phyloP scores from a whole-genome alignment of 139 green algal species.

The Chlamydomonas incerta region DNA sequence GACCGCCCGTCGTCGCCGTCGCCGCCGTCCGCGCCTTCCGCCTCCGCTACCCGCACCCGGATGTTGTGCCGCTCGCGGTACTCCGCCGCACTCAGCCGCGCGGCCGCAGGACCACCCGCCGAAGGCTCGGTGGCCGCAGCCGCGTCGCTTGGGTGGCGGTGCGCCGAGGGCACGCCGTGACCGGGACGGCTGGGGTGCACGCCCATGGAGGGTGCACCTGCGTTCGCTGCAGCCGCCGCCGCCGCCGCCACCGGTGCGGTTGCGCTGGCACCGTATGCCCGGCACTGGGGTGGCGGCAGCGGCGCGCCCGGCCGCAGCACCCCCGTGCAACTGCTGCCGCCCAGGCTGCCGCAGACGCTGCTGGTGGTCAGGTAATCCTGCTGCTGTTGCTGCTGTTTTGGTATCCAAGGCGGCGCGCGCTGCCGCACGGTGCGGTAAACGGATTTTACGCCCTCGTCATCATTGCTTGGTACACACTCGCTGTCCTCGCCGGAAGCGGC shows the following conservation, averaged over 20 bases:
- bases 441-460: conserved; percentile 21
- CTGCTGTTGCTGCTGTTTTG: background rate
- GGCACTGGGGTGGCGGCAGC: background rate
- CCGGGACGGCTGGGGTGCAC: conserved; percentile 17
- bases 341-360: too few species aligned
- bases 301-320: background rate
- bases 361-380: background rate
- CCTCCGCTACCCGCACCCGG: background rate
- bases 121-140: background rate
- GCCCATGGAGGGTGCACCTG: background rate
- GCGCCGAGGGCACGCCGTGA: background rate
- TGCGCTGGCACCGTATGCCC: conserved; percentile 4
- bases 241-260: background rate
- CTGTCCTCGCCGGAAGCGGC: background rate
- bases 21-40: too few species aligned
- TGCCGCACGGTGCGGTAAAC: too few species aligned
- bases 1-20: too few species aligned
- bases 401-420: background rate
- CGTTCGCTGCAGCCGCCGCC: background rate
- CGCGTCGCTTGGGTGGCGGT: background rate
- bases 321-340: background rate
- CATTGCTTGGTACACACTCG: conserved; percentile 23
- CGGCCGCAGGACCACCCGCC: background rate
- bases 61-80: conserved; percentile 21
- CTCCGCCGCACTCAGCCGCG: conserved; percentile 2